Conservation (phyloP, 1,139 yeast genomes). For the Saccharomycopsis hybrid region DNA sequence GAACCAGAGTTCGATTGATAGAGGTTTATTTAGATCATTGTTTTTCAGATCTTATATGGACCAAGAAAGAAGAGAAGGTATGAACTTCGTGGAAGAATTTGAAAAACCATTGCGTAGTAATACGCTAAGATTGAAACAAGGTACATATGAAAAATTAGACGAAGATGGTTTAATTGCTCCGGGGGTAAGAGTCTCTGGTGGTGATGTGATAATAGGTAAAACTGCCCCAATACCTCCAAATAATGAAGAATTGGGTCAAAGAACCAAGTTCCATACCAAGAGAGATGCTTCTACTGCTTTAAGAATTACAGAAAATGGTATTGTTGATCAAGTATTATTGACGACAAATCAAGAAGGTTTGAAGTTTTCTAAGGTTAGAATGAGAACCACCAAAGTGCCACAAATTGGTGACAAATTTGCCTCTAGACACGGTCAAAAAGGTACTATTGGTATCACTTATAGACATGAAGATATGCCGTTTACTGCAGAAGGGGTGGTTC, state of each 20-base stretch:
- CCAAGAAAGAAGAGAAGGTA: conserved; percentile 96
- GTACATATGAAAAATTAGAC: conserved; percentile 95
- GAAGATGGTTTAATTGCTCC: conserved; percentile 98
- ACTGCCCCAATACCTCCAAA: conserved; percentile 98
- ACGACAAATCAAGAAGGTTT: conserved; percentile 98
- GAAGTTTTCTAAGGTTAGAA: conserved; percentile 93
- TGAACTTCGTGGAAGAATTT: conserved; percentile 93
- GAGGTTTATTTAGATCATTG: conserved; percentile 92
- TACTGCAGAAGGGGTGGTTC: conserved; percentile 92
- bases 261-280: conserved; percentile 96
- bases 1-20: conserved; percentile 96
- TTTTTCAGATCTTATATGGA: conserved; percentile 98
- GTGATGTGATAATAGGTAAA: conserved; percentile 96
- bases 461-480: conserved; percentile 99
- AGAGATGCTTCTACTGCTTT: conserved; percentile 98
- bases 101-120: conserved; percentile 94
- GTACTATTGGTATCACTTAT: conserved; percentile 98
- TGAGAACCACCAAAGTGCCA: conserved; percentile 97
- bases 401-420: conserved; percentile 99
- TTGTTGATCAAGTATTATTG: conserved; percentile 92
- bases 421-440: conserved; percentile 99
- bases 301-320: conserved; percentile 95
- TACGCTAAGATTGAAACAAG: conserved; percentile 91
- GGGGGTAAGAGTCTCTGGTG: conserved; percentile 97
- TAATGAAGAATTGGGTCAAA: conserved; percentile 95